A percentile compares a stretch with the other conserved stretches of the same genome.
These are phyloP conservation scores for Yamadazyma atlantica DNA, from an alignment of 1,139 yeast species.

Conservation along the genomic window DNA sequence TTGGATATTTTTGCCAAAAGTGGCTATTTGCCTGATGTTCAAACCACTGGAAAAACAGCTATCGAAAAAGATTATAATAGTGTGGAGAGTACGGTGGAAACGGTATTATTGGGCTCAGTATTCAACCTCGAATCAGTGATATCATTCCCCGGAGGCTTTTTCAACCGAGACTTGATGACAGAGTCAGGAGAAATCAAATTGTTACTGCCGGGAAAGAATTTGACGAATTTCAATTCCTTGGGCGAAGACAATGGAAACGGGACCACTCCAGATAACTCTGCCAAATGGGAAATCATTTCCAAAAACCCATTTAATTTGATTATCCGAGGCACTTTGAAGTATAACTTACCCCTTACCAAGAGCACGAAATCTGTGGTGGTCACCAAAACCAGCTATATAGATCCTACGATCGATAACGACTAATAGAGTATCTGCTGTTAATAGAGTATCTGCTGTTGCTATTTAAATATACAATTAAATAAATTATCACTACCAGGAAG, in stretches of 20 bases:
- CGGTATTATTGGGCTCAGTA: slow-evolving; percentile 76
- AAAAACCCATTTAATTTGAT: slow-evolving; percentile 85
- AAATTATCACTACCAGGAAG: slow-evolving; percentile 22
- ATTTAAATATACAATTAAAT: slow-evolving; percentile 15
- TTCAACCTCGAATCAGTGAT: slow-evolving; percentile 68
- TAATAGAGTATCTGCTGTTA: too few relatives aligned
- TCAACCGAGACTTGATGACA: slow-evolving; percentile 55
- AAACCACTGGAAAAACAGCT: neutral
- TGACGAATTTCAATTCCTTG: slow-evolving; percentile 32
- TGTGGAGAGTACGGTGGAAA: slow-evolving; percentile 40
- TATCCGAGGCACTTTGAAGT: slow-evolving; percentile 77
- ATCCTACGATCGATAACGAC: slow-evolving; percentile 39
- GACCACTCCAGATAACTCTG: slow-evolving; percentile 41
- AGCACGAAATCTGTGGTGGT: slow-evolving; percentile 59
- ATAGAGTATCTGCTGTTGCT: too few relatives aligned
- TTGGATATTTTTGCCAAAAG: slow-evolving; percentile 88
- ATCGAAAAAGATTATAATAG: slow-evolving; percentile 13
- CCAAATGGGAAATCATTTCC: slow-evolving; percentile 74
- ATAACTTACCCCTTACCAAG: slow-evolving; percentile 66
- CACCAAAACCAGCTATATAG: slow-evolving; percentile 57
- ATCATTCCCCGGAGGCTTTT: slow-evolving; percentile 74
- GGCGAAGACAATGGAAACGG: slow-evolving; percentile 7
- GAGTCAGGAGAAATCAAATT: slow-evolving; percentile 73
- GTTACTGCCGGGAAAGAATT: slow-evolving; percentile 69
- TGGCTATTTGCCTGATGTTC: slow-evolving; percentile 38